Percentiles rank a stretch among this genome's conserved stretches.
phyloP scores from a whole-genome alignment of 2,329 filamentous ascomycete species.

The Ophidiomyces ophidiicola region DNA sequence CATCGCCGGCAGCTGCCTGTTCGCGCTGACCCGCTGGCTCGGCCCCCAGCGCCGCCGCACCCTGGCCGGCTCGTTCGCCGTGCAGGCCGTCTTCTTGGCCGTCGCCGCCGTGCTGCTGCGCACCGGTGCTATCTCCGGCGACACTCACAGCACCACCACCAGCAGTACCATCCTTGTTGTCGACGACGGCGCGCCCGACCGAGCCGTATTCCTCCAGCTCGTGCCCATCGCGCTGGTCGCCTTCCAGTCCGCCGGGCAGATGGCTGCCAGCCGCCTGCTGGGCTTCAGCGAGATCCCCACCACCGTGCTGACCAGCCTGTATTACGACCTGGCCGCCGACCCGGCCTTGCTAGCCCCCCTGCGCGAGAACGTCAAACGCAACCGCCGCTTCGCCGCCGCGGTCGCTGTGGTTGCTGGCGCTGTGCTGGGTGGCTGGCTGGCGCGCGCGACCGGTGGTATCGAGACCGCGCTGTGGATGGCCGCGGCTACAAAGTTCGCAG shows the following conservation, averaged over 20 bases:
- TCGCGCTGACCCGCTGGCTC: slow-evolving; percentile 29
- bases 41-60: slow-evolving; percentile 27
- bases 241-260: slow-evolving; percentile 36
- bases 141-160: slow-evolving; percentile 20
- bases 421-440: slow-evolving; percentile 34
- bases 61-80: slow-evolving; percentile 32
- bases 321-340: slow-evolving; percentile 36
- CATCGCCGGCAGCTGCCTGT: slow-evolving; percentile 32
- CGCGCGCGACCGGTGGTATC: slow-evolving; percentile 33
- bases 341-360: slow-evolving; percentile 25
- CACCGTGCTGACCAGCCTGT: slow-evolving; percentile 36
- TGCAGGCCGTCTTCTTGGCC: slow-evolving; percentile 30
- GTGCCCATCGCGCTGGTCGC: slow-evolving; percentile 34
- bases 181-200: slow-evolving; percentile 12
- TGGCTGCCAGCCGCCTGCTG: slow-evolving; percentile 32
- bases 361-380: slow-evolving; percentile 29
- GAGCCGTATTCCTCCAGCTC: slow-evolving; percentile 27
- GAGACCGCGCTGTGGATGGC: slow-evolving; percentile 34
- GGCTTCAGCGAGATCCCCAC: slow-evolving; percentile 36
- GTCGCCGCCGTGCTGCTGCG: slow-evolving; percentile 33
- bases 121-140: slow-evolving; percentile 23
- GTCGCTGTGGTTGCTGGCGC: slow-evolving; percentile 30
- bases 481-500: slow-evolving; percentile 30
- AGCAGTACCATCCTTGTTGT: background rate
- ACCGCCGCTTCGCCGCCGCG: slow-evolving; percentile 29